Conservation (phyloP, 139 green algal species). For the Pleodorina starrii region DNA sequence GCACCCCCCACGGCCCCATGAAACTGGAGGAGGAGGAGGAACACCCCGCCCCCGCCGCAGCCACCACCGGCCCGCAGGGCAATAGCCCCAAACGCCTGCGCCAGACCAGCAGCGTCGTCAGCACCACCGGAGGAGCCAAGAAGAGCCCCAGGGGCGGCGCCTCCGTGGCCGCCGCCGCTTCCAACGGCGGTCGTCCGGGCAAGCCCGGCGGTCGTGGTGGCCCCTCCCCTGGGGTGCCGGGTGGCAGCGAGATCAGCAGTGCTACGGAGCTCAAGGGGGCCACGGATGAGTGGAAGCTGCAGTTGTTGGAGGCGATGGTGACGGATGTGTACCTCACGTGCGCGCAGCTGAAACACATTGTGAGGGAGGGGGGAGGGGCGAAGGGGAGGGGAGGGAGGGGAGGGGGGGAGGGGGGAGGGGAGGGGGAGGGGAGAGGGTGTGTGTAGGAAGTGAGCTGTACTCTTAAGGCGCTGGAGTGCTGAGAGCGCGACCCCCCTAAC, state of each 20-base stretch:
- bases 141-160: not conserved
- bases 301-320: conserved; percentile 55
- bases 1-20: conserved; percentile 7
- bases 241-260: not conserved
- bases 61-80: too few species aligned
- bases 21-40: not conserved
- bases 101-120: too few species aligned
- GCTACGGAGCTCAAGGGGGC: conserved; percentile 33
- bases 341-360: conserved; percentile 39
- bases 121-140: too few species aligned
- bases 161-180: not conserved
- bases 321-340: conserved; percentile 59
- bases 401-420: not conserved
- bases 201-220: not conserved
- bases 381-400: not conserved
- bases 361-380: not conserved
- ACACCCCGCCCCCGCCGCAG: too few species aligned
- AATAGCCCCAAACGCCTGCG: not conserved
- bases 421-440: not conserved
- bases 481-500: too few species aligned
- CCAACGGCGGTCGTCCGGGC: not conserved
- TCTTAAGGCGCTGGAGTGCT: too few species aligned
- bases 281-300: conserved; percentile 61
- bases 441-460: too few species aligned
- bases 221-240: not conserved